Conservation (phyloP, 768 basidiomycete species). For the Tulasnella sp. region DNA sequence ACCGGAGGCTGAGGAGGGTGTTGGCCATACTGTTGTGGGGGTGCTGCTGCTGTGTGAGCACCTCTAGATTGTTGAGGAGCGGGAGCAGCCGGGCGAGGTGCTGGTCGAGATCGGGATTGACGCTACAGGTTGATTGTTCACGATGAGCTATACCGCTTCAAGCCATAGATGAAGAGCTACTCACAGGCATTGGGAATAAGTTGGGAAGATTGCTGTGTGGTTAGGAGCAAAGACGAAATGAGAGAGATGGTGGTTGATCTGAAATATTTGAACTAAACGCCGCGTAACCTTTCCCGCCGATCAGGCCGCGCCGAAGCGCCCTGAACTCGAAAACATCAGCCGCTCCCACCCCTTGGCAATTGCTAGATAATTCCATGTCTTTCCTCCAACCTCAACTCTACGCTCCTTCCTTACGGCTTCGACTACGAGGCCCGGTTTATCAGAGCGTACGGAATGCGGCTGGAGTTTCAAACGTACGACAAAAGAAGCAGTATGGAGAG, state of each 20-base stretch:
- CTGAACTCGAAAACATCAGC: neutral
- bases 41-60: conserved; percentile 19
- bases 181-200: conserved; percentile 37
- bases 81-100: conserved; percentile 36
- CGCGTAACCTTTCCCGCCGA: too few relatives aligned
- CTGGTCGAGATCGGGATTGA: conserved; percentile 63
- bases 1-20: conserved; percentile 34
- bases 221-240: conserved; percentile 6
- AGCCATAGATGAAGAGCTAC: conserved; percentile 21
- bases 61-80: conserved; percentile 27
- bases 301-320: neutral
- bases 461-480: too few relatives aligned
- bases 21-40: conserved; percentile 11
- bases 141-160: neutral
- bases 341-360: neutral
- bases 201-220: conserved; percentile 6
- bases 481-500: too few relatives aligned
- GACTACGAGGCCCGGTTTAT: too few relatives aligned
- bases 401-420: too few relatives aligned
- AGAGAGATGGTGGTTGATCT: neutral
- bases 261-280: too few relatives aligned
- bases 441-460: too few relatives aligned
- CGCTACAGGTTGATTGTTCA: conserved; percentile 38
- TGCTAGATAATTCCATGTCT: neutral
- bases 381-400: too few relatives aligned